Evolutionary conservation across 2,329 filamentous ascomycete genomes (phyloP), one percentile per base, ranked within the genome.

Genomic region (Arachnomyces sp.): DNA sequence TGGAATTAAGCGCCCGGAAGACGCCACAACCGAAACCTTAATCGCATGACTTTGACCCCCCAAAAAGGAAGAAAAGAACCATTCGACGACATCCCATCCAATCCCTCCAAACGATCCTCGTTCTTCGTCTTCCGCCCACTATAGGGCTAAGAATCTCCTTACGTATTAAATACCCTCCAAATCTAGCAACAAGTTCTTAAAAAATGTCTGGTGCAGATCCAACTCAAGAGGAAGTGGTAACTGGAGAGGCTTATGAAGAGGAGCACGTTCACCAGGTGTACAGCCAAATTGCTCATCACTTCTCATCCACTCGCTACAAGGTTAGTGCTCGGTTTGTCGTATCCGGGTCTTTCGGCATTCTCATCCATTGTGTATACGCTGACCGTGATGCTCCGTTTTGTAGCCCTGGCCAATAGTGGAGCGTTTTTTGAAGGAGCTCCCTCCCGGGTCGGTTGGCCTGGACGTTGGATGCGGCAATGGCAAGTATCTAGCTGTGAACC

Each of bases 381-480:
- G 13, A 46, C 28, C 50, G 50, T 51, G 49, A 52, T 51, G 34
- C 48, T 40, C 25, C 28, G 28, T 13, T 33, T 42, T 28, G 25
- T 46, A 82, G 77, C 88, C 92, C 45, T 98, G 92, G 92, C 92
- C 92, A 15, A 82, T 93, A 51, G 84, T 96, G 41, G 77, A 88
- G 47, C 70, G 71, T 28, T 96, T 95, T 60, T 74, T 96, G 28
- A 66, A 71, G 36, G 67, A 69, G 25, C 75, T 84, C 35, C 58
- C 72, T 0, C 66, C 79, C 9, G 90, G 89, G 17, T 76, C 84
- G 36, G 66, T 96, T 41, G 92, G 92, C 7, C 72, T 94, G 25
- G 92, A 98, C 63, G 73, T 96, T 42, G 92, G 92, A 45, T 96
- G 92, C 65, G 92, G 92, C 44, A 98, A 98, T 66, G 92, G 92